Evolutionary conservation across 2,329 filamentous ascomycete species (phyloP), one percentile per base, ranked within the genome.

Genomic region (Alternaria hordeiaustralica): DNA sequence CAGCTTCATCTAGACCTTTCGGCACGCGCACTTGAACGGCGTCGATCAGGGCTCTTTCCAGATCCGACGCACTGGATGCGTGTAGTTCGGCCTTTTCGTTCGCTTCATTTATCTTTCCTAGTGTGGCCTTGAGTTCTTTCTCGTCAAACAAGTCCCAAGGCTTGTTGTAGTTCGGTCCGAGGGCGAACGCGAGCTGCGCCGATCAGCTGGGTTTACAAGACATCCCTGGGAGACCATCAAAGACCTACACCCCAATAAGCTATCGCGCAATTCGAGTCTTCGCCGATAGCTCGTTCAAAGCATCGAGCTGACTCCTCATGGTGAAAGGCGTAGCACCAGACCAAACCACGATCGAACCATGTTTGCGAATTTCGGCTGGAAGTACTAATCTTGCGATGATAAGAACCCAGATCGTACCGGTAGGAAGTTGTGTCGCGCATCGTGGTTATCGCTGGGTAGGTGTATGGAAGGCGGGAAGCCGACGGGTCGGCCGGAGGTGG

Each of bases 81-180:
- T 79, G 68, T 3, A 75, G 68, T 44, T 79, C 79, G 1, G 87
- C 88, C 59, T 83, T 72, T 60, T 74, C 59, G 61, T 83, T 81
- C 1, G 86, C 85, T 13, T 75, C 60, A 58, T 84, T 81, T 5
- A 86, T 86, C 28, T 82, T 80, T 44, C 80, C 73, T 7, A 90
- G 80, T 0, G 84, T 86, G 0, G 72, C 77, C 11, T 82, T 77
- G 5, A 90, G 81, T 67, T 94, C 91, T 0, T 83, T 78, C 1
- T 84, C 79, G 58, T 91, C 90, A 67, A 94, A 93, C 23, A 88
- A 84, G 26, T 88, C 86, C 92, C 92, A 94, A 0, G 91, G 89
- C 72, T 94, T 93, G 81, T 94, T 92, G 78, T 92, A 90, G 73
- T 95, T 94, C 4, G 92, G 92, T 0, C 92, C 92, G 0, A 92